A percentile compares a stretch with the other conserved stretches of the same genome.
These are phyloP conservation scores for Backusella parvicylindrica DNA, from an alignment of 192 early-diverging fungal genomes.

Conservation along the genomic window DNA sequence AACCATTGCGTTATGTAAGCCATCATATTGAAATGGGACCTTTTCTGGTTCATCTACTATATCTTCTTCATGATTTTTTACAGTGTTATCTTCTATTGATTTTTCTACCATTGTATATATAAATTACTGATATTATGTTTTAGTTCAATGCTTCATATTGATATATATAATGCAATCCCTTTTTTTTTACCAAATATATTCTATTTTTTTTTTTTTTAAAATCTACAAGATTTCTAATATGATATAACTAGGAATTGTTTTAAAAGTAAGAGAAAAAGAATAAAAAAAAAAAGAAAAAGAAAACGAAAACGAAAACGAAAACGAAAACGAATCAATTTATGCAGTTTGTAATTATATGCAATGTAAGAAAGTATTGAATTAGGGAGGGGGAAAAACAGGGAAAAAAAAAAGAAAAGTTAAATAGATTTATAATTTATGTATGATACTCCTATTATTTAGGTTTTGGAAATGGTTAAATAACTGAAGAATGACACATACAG, in stretches of 20 bases:
- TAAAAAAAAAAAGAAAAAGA: not conserved
- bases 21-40: not conserved
- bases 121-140: not conserved
- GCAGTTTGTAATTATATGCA: not conserved
- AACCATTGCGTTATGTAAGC: not conserved
- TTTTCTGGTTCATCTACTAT: not conserved
- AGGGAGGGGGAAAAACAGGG: not conserved
- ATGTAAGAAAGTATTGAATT: not conserved
- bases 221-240: not conserved
- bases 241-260: not conserved
- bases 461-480: not conserved
- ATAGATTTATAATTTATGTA: not conserved
- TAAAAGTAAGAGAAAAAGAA: not conserved
- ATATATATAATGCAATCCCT: too few relatives aligned
- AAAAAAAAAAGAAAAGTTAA: not conserved
- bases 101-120: not conserved
- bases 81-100: not conserved
- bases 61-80: not conserved
- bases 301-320: not conserved
- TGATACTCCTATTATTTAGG: not conserved
- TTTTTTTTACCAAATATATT: not conserved
- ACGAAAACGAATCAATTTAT: not conserved
- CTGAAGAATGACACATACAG: not conserved
- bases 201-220: not conserved
- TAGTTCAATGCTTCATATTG: not conserved